Conservation (phyloP, 148 eudicot species). For the Heliamphora exappendiculata region DNA sequence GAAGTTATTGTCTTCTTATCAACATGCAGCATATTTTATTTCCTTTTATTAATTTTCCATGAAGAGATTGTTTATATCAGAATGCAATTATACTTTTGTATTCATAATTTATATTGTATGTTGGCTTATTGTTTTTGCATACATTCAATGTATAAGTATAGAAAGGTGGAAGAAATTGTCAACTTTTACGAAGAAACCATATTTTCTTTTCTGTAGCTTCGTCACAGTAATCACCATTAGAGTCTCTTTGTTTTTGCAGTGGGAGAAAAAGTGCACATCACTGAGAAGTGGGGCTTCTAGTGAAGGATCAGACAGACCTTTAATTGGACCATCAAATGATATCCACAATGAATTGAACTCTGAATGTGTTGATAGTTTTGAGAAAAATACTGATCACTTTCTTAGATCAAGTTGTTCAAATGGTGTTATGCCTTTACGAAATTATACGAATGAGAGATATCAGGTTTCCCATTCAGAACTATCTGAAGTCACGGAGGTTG, state of each 20-base stretch:
- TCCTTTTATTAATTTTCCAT: neutral
- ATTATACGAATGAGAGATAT: slow-evolving; percentile 76
- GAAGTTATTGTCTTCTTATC: neutral
- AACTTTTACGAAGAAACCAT: neutral
- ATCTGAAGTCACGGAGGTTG: slow-evolving; percentile 30
- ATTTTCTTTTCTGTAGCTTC: neutral
- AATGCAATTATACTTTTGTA: neutral
- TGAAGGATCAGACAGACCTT: slow-evolving; percentile 33
- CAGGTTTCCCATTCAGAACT: slow-evolving; percentile 54
- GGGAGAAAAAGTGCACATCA: slow-evolving; percentile 71
- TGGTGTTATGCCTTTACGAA: slow-evolving; percentile 93
- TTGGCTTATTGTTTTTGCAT: neutral
- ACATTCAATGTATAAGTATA: neutral
- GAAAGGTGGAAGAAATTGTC: neutral
- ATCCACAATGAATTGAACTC: slow-evolving; percentile 71
- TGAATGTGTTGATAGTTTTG: slow-evolving; percentile 43
- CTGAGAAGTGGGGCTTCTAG: slow-evolving; percentile 36
- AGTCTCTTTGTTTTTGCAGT: slow-evolving; percentile 44
- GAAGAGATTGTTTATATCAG: neutral
- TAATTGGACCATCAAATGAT: slow-evolving; percentile 49
- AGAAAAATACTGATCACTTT: slow-evolving; percentile 40
- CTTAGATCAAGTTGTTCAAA: slow-evolving; percentile 38
- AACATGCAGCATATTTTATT: neutral
- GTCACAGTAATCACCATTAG: slow-evolving; percentile 5
- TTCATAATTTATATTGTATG: neutral